Evolutionary conservation across 306 rosid genomes (phyloP), one percentile per base, ranked within the genome.

Genomic region (Crotalaria pallida): DNA sequence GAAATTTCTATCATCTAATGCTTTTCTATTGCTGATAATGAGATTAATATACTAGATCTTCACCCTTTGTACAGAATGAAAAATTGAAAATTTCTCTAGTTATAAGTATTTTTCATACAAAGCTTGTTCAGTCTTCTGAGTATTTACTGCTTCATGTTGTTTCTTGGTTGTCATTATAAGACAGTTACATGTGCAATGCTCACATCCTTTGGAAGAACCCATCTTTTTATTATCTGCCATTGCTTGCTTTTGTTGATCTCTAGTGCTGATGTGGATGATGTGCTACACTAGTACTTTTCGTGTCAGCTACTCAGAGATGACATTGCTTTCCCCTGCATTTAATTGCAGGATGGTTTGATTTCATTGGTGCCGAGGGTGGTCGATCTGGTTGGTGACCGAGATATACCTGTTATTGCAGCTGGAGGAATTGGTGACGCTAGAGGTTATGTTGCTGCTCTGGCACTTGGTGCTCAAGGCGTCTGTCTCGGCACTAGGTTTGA

Each of bases 381-480:
- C 3, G 86, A 92, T 88, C 87, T 92, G 73, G 90, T 84, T 66
- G 96, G 86, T 58, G 80, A 84, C 56, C 52, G 43, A 63, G 80
- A 79, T 18, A 88, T 92, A 64, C 92, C 96, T 45, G 87, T 92
- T 43, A 86, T 92, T 19, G 96, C 98, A 11, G 88, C 98, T 0
- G 96, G 98, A 12, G 91, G 87, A 50, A 92, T 92, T 56, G 92
- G 76, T 11, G 96, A 89, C 79, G 86, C 81, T 1, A 82, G 91
- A 6, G 96, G 96, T 34, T 92, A 89, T 86, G 98, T 86, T 61
- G 98, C 96, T 64, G 92, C 92, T 16, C 55, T 92, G 67, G 98
- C 98, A 69, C 92, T 92, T 60, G 98, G 98, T 49, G 96, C 98
- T 67, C 82, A 71, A 55, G 98, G 91, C 16, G 51, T 89, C 36